Percentiles rank a stretch among this genome's conserved stretches.
Evolutionary conservation across 192 early-diverging fungal species (phyloP).

Genomic region (Podila epicladia): DNA sequence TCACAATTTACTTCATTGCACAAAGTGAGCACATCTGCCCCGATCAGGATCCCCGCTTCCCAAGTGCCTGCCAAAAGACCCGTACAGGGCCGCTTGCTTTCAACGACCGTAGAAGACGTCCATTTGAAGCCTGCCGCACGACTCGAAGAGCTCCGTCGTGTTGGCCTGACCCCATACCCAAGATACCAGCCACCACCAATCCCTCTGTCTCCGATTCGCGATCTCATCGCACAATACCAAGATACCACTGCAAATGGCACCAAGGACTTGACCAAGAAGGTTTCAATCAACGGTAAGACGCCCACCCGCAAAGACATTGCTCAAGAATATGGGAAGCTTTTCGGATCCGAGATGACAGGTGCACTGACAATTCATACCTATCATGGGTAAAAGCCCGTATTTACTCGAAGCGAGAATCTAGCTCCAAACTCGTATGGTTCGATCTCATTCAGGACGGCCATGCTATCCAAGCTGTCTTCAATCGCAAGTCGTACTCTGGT

Average conservation of each 20-base stretch:
- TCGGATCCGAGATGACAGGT: background rate
- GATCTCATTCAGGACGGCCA: conserved; percentile 71
- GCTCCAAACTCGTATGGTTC: conserved; percentile 77
- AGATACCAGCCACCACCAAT: conserved; percentile 29
- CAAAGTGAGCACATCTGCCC: too few relatives aligned
- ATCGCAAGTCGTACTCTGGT: conserved; percentile 54
- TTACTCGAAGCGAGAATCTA: conserved; percentile 72
- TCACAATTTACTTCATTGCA: too few relatives aligned
- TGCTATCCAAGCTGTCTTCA: conserved; percentile 73
- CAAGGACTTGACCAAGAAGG: conserved; percentile 20
- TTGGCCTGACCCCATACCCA: conserved; percentile 31
- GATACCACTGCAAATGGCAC: conserved; percentile 16
- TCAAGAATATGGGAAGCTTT: background rate
- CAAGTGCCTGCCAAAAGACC: background rate
- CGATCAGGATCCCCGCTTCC: too few relatives aligned
- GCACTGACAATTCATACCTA: background rate
- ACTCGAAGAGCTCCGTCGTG: conserved; percentile 21
- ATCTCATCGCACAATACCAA: conserved; percentile 26
- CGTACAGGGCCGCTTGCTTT: background rate
- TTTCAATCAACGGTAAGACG: conserved; percentile 25
- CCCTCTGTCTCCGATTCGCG: conserved; percentile 5
- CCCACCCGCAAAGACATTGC: background rate
- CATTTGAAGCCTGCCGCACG: conserved; percentile 22
- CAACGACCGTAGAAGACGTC: background rate
- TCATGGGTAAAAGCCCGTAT: conserved; percentile 64